Percentiles rank a stretch among this genome's conserved stretches.
phyloP scores from a whole-genome alignment of 1,284 basidiomycete species.

The Boletus austroedulis region DNA sequence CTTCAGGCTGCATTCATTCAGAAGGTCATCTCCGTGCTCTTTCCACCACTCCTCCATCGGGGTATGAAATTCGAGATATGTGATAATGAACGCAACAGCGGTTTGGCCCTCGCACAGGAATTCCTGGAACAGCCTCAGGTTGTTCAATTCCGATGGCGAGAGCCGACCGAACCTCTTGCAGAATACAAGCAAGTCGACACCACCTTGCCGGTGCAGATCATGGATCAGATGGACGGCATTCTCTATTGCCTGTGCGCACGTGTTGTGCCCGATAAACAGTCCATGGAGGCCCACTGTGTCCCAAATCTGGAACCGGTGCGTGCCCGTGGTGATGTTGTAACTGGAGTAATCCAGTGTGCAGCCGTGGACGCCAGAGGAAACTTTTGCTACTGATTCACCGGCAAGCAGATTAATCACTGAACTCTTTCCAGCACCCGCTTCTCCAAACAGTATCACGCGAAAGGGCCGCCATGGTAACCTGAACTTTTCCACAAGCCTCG shows the following conservation, averaged over 20 bases:
- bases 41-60: slow-evolving; percentile 33
- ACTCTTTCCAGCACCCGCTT: slow-evolving; percentile 31
- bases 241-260: slow-evolving; percentile 30
- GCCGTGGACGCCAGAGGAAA: slow-evolving; percentile 15
- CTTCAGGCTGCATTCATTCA: slow-evolving; percentile 15
- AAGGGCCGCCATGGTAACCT: slow-evolving; percentile 14
- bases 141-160: slow-evolving; percentile 23
- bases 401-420: slow-evolving; percentile 30
- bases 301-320: slow-evolving; percentile 32
- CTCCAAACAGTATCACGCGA: slow-evolving; percentile 22
- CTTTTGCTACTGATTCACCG: slow-evolving; percentile 11
- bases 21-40: slow-evolving; percentile 14
- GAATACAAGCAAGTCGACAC: slow-evolving; percentile 40
- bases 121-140: slow-evolving; percentile 37
- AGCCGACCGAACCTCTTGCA: slow-evolving; percentile 36
- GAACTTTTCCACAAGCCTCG: slow-evolving; percentile 16
- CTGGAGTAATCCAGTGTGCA: slow-evolving; percentile 27
- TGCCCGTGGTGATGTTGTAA: slow-evolving; percentile 20
- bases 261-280: slow-evolving; percentile 1
- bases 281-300: slow-evolving; percentile 37
- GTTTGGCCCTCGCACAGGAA: slow-evolving; percentile 37
- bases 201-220: slow-evolving; percentile 29
- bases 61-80: slow-evolving; percentile 35
- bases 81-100: slow-evolving; percentile 40
- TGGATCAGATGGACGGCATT: slow-evolving; percentile 37